Conservation (phyloP, 805 yeast species). For the Wickerhamomyces tratensis region DNA sequence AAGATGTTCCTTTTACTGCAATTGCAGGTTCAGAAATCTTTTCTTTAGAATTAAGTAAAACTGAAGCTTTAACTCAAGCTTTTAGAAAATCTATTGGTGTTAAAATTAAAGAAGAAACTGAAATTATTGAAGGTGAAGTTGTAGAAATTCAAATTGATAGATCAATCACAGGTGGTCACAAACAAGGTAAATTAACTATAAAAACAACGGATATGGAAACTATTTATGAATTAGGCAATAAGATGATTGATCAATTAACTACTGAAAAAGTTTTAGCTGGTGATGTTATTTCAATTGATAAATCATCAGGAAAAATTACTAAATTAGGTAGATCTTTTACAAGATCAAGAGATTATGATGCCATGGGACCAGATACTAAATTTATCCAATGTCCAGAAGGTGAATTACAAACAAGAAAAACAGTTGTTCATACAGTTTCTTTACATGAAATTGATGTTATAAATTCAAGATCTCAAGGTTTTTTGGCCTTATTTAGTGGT, state of each 20-base stretch:
- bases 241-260: slow-evolving; percentile 90
- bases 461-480: slow-evolving; percentile 96
- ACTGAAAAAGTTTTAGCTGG: slow-evolving; percentile 96
- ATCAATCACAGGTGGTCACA: slow-evolving; percentile 93
- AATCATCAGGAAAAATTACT: slow-evolving; percentile 88
- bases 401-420: slow-evolving; percentile 91
- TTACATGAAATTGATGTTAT: slow-evolving; percentile 96
- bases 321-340: slow-evolving; percentile 94
- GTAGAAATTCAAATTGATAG: slow-evolving; percentile 94
- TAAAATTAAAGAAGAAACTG: slow-evolving; percentile 93
- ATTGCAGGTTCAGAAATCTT: slow-evolving; percentile 91
- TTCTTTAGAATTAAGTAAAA: slow-evolving; percentile 85
- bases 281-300: slow-evolving; percentile 91
- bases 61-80: slow-evolving; percentile 94
- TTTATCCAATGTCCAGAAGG: slow-evolving; percentile 99
- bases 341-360: slow-evolving; percentile 95
- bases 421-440: slow-evolving; percentile 96
- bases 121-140: slow-evolving; percentile 97
- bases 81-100: slow-evolving; percentile 94
- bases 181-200: slow-evolving; percentile 95
- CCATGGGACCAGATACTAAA: slow-evolving; percentile 97
- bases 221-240: slow-evolving; percentile 87
- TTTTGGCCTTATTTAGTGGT: slow-evolving; percentile 88
- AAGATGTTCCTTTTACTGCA: slow-evolving; percentile 84
- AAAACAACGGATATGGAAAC: slow-evolving; percentile 99